phyloP scores from a whole-genome alignment of 345 rosid genomes.

The Orychophragmus violaceus region DNA sequence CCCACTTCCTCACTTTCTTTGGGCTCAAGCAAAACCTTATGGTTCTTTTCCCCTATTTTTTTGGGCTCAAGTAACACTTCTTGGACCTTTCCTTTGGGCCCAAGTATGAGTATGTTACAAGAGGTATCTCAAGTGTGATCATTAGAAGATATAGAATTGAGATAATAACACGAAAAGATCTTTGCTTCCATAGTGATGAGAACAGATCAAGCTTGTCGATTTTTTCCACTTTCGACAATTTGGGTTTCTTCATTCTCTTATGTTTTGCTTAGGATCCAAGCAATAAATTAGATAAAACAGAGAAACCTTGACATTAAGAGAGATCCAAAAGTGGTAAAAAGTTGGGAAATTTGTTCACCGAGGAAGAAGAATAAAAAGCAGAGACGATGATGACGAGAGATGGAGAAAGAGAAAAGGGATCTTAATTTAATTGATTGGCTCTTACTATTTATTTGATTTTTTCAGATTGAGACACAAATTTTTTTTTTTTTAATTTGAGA shows the following conservation, averaged over 20 bases:
- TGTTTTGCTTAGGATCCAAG: conserved; percentile 30
- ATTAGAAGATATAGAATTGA: conserved; percentile 47
- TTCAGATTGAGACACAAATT: too few relatives aligned
- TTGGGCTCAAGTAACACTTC: too few relatives aligned
- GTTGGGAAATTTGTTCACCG: background rate
- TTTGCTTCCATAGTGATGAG: conserved; percentile 48
- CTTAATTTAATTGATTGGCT: too few relatives aligned
- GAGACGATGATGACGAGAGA: conserved; percentile 16
- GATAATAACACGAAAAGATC: conserved; percentile 64
- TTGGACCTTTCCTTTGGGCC: too few relatives aligned
- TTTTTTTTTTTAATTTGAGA: too few relatives aligned
- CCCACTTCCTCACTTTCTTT: too few relatives aligned
- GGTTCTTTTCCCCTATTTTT: too few relatives aligned
- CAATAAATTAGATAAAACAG: background rate
- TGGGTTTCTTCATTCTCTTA: conserved; percentile 74
- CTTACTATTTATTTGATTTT: too few relatives aligned
- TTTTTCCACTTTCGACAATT: conserved; percentile 37
- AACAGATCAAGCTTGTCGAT: conserved; percentile 39
- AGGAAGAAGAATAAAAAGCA: background rate
- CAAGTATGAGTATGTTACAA: too few relatives aligned
- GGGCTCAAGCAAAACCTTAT: too few relatives aligned
- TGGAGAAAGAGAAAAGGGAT: background rate
- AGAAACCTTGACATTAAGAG: background rate
- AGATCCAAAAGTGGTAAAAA: background rate
- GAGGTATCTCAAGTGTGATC: conserved; percentile 74